Evolutionary conservation across 495 filamentous ascomycete genomes (phyloP), one percentile per base, ranked within the genome.

Genomic region (Polyplosphaeria fusca): DNA sequence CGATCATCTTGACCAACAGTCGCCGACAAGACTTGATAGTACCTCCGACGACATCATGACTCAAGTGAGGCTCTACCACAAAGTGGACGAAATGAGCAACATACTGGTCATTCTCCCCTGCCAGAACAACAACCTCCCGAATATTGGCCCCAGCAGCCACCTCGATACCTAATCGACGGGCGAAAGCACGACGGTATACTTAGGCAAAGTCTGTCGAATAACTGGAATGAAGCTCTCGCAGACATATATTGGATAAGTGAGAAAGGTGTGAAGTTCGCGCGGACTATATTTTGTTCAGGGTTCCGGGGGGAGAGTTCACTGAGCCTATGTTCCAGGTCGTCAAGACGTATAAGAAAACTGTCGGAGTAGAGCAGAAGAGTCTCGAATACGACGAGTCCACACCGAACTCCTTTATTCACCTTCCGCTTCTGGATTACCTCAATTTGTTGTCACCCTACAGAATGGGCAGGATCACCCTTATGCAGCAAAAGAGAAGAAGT

Each of bases 181-280:
- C 2, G 55, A 4, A 52, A 52, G 22, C 52, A 52, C 28, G 55
- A 59, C 23, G 55, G 55, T 2, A 52, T 52, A 49, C 23, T 37
- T 59, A 19, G 53, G 55, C 24, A 50, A 54, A 3, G 16, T 60
- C 20, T 41, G 28, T 22, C 50, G 49, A 1, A 40, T 60, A n/a
- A 50, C 47, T 24, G 50, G 48, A 2, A 22, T 60, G 35, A 40
- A 45, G 32, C 41, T 43, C 1, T 18, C 55, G n/a, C 41, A 60
- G 12, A 50, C 14, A 27, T 60, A 14, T 47, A 55, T 23, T 60
- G 57, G 57, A 60, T 50, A 4, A 60, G 55, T 23, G 57, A 60
- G 16, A 50, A 60, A 42, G 57, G 57, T 28, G 57, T 50, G 9
- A 40, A 50, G 14, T 60, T 60, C 30, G 47, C 47, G 18, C 55